Conservation (phyloP, 106 monocot species). For the Dendrobium catenatum region DNA sequence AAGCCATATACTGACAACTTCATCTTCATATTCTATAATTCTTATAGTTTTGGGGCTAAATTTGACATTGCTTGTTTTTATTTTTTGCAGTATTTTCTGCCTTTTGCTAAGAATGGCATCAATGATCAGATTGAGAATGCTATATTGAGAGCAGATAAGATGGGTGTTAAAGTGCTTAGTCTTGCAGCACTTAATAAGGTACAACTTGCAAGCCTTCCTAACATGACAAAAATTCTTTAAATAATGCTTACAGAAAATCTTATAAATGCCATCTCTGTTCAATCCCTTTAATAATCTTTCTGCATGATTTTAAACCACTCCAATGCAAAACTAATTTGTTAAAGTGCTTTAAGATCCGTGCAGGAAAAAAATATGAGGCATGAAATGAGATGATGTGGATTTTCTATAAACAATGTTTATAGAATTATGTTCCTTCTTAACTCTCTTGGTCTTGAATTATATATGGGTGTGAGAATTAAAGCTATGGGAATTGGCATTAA, state of each 20-base stretch:
- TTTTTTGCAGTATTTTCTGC: constrained; percentile 74
- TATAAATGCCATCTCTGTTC: neutral
- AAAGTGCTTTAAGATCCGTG: too few species aligned
- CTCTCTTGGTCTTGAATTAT: neutral
- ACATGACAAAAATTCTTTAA: neutral
- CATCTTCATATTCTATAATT: neutral
- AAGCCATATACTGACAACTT: neutral
- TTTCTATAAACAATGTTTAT: neutral
- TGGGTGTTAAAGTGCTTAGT: constrained; percentile 91
- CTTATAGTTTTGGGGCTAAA: neutral
- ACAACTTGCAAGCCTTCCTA: neutral
- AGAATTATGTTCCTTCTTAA: neutral
- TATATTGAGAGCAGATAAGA: constrained; percentile 78
- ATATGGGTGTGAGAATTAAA: neutral
- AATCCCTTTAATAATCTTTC: neutral
- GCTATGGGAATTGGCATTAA: neutral
- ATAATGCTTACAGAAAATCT: neutral
- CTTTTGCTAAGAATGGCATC: constrained; percentile 80
- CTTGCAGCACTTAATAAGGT: constrained; percentile 99
- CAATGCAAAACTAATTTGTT: too few species aligned
- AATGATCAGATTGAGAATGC: constrained; percentile 87
- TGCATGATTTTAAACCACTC: neutral
- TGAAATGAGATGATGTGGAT: neutral
- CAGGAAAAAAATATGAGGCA: too few species aligned
- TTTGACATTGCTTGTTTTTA: neutral